Base-by-base conservation (phyloP, 352 stramenopile genomes). In the Phytophthora niederhauseri region DNA sequence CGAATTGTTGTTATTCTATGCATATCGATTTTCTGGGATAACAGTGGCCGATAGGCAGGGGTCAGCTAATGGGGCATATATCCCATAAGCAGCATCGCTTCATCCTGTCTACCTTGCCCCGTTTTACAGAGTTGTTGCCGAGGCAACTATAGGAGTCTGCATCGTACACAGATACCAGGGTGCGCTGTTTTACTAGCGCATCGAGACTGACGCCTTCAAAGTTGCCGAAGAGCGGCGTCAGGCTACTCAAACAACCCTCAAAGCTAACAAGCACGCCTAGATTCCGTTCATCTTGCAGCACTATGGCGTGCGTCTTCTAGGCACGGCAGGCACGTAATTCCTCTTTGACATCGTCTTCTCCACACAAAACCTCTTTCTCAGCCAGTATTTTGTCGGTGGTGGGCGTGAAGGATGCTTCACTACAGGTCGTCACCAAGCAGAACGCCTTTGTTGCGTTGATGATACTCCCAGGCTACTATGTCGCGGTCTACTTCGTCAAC, bases 291-390 rank as follows among this genome's bases (percentile, higher is more conserved):
- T 89, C 26, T 30, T 81, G 12, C 65, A 64, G 11, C 51, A 89
- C 65, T 87, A 87, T 61, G 59, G 78, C 11, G 63, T 66, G 8
- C 60, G 66, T 19, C 64, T 94, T 9, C 51, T 93, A 9, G 87
- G 85, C 14, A 90, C 80, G 50, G 84, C 85, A 2, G 83, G 80
- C 49, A 84, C 81, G 45, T 95, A 86, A 84, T 93, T 95, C 71
- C 77, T 94, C 15, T 92, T 93, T 65, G 85, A 93, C 68, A 86
- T 94, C 38, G 74, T 91, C 7, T 93, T 87, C 61, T 92, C 87
- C 66, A 81, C 84, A 11, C 81, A 90, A 59, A 89, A 87, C 61
- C 61, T 94, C n/a, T n/a, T n/a, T n/a, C n/a, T n/a, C n/a, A n/a
- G n/a, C n/a, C n/a, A n/a, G 69, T 48, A 88, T 92, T 46, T 51